phyloP scores from a whole-genome alignment of 1,284 basidiomycete species.

The Sanghuangporus baumii region DNA sequence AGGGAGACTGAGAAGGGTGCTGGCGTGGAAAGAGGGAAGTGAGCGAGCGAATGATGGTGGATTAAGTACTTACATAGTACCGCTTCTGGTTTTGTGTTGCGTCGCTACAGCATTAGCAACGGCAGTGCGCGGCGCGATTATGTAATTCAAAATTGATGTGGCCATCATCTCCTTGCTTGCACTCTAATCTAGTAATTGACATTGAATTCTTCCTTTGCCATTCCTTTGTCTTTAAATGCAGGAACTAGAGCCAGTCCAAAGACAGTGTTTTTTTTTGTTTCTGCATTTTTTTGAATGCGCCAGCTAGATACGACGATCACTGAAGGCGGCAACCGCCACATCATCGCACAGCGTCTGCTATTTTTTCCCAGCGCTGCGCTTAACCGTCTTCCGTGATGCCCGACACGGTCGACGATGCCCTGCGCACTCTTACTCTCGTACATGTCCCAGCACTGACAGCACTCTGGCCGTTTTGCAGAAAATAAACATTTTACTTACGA shows the following conservation, averaged over 20 bases:
- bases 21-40: neutral
- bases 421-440: too few relatives aligned
- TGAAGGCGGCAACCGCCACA: neutral
- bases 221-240: neutral
- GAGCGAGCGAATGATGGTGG: neutral
- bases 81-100: neutral
- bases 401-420: neutral
- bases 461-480: too few relatives aligned
- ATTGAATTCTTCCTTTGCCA: neutral
- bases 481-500: too few relatives aligned
- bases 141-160: neutral
- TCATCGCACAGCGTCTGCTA: neutral
- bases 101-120: neutral
- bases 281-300: neutral
- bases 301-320: neutral
- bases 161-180: too few relatives aligned
- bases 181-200: too few relatives aligned
- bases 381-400: neutral
- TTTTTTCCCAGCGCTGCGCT: neutral
- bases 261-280: too few relatives aligned
- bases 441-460: too few relatives aligned
- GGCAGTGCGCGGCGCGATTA: neutral
- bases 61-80: too few relatives aligned
- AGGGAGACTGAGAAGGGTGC: neutral
- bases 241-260: too few relatives aligned